phyloP scores from a whole-genome alignment of 2,329 filamentous ascomycete species.

The Colletotrichum somersetense region DNA sequence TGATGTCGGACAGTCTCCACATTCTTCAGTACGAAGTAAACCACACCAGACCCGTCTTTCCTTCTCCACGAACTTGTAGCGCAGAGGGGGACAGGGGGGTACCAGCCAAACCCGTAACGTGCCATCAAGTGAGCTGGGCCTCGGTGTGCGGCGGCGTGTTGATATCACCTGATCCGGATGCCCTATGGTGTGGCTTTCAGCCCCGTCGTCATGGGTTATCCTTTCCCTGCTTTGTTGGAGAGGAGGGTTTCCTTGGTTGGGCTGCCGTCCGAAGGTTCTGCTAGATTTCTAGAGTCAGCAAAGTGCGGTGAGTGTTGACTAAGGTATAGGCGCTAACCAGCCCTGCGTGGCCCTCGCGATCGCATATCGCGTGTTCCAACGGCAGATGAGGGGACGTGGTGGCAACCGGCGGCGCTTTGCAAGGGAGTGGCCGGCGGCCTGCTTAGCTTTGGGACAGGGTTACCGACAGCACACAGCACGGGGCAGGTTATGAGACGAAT shows the following conservation, averaged over 20 bases:
- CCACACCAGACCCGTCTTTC: background rate
- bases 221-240: background rate
- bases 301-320: constrained; percentile 34
- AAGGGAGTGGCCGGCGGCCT: constrained; percentile 19
- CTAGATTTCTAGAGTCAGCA: constrained; percentile 11
- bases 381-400: background rate
- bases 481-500: background rate
- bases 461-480: background rate
- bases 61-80: constrained; percentile 20
- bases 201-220: constrained; percentile 19
- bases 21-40: constrained; percentile 26
- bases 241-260: constrained; percentile 15
- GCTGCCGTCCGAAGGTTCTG: constrained; percentile 10
- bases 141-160: constrained; percentile 12
- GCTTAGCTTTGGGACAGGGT: constrained; percentile 1
- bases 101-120: background rate
- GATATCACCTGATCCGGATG: constrained; percentile 13
- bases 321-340: constrained; percentile 23
- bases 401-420: background rate
- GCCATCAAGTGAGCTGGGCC: background rate
- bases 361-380: constrained; percentile 23
- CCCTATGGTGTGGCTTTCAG: constrained; percentile 13
- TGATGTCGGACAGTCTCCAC: constrained; percentile 19
- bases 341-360: constrained; percentile 32
- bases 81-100: constrained; percentile 9